Base-by-base conservation (phyloP, 805 yeast genomes). In the Schwanniomyces sp. region DNA sequence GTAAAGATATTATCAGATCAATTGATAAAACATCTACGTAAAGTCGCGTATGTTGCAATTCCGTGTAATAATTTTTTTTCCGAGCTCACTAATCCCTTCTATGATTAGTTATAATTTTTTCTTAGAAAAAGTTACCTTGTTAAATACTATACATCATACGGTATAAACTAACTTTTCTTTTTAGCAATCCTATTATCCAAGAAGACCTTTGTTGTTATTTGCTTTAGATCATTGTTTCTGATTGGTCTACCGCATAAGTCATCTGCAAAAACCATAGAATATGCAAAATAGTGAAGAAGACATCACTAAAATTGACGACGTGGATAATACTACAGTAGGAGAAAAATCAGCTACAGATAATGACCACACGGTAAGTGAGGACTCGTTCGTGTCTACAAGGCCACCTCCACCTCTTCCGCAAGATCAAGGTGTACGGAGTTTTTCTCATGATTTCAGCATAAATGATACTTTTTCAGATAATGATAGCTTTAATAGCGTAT, bases 351-450 rank as follows among this genome's bases (percentile, higher is more conserved):
- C 40, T 8, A 32, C 34, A 28, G 40, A 39, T 11, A 28, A 39
- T 25, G 44, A 45, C 30, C 36, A 38, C 21, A 39, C 55, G 10
- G 46, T 55, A 36, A 58, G 58, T 45, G 58, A 58, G 32, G 61
- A 51, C 2, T 53, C 56, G 24, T 58, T 49, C 36, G 49, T 49
- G 28, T 55, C 61, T 6, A 53, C 55, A 12, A 49, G 51, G 17
- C 55, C 52, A 48, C 52, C 60, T 30, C 45, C 52, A 14, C 17
- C 40, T 10, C 40, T 26, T 14, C 39, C 30, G 17, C n/a, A 9
- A 29, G 47, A 45, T 7, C n/a, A 37, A 12, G 40, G 40, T 1
- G 14, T 12, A n/a, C 14, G 28, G 52, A 49, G 37, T 14, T 7
- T 10, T 28, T 38, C 49, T 10, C 42, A 44, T 18, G 21, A 41